These are phyloP conservation scores for Talaromyces stipitatus DNA, from an alignment of 495 filamentous ascomycete species.

Conservation along the genomic window DNA sequence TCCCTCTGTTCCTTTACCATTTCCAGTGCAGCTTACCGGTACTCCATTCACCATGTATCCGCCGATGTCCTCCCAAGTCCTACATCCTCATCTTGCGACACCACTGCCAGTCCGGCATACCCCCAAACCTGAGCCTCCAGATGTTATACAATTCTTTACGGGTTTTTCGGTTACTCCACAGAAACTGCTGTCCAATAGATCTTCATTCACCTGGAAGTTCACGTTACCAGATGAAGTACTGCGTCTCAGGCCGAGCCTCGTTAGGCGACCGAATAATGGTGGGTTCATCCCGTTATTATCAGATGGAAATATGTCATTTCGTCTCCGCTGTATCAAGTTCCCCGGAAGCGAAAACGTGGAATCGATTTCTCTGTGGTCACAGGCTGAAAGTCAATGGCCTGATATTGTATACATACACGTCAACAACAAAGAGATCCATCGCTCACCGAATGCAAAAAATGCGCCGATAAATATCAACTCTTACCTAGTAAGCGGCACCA, in stretches of 20 bases:
- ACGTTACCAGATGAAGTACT: conserved; percentile 10
- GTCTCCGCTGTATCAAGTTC: conserved; percentile 35
- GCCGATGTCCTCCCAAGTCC: neutral
- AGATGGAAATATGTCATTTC: conserved; percentile 27
- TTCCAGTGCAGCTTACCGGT: neutral
- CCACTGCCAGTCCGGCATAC: neutral
- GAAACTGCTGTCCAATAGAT: conserved; percentile 14
- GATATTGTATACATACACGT: conserved; percentile 59
- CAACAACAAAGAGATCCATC: conserved; percentile 54
- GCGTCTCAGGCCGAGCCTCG: conserved; percentile 13
- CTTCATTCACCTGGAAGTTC: conserved; percentile 24
- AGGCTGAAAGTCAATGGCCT: conserved; percentile 63
- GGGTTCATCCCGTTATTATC: conserved; percentile 12
- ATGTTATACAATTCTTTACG: conserved; percentile 37
- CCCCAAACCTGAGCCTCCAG: neutral
- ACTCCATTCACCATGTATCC: neutral
- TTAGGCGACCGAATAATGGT: conserved; percentile 3
- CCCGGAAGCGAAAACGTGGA: neutral
- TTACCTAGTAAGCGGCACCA: conserved; percentile 42
- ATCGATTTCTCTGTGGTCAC: conserved; percentile 45
- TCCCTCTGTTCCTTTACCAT: neutral
- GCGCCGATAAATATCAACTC: conserved; percentile 65
- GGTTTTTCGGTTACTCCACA: conserved; percentile 33
- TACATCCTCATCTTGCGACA: neutral
- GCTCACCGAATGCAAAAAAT: conserved; percentile 65